Evolutionary conservation across 2,329 filamentous ascomycete species (phyloP), one percentile per base, ranked within the genome.

Genomic region (Colletotrichum noveboracense): DNA sequence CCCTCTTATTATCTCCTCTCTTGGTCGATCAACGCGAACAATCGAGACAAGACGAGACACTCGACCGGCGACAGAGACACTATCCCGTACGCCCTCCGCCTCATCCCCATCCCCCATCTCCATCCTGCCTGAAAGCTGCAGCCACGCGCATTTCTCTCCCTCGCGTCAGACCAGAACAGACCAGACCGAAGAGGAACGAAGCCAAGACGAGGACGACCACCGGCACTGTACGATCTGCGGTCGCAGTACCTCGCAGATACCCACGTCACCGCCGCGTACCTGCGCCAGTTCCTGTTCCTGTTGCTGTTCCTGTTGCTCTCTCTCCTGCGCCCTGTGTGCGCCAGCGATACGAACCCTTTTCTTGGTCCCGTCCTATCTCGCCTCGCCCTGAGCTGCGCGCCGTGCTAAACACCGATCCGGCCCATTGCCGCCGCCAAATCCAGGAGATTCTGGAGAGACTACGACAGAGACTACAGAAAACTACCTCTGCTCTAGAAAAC

Each of bases 31-130:
- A 73, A 58, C 64, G 70, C 73, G 70, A 73, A 60, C 60, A 64
- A 26, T 66, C 73, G 73, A 73, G 73, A 73, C 73, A 60, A 64
- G 70, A 68, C 69, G 69, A 75, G 69, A 75, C 72, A 75, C 56
- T 26, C 36, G 26, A 36, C 52, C 52, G n/a, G 48, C 34, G 21
- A 43, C 24, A 66, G 52, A 75, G 61, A 60, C 36, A 48, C 32
- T 58, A 69, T 65, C 58, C 68, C 72, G 36, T 61, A 70, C 67
- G 21, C 68, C 38, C 72, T 71, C 52, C 72, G 52, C 61, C 56
- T 66, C 72, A 43, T 28, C 38, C 61, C 66, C 38, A 58, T 34
- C 30, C n/a, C 28, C 30, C 14, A 62, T 30, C 30, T n/a, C 30
- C n/a, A 21, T 62, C 26, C 64, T 52, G 28, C 48, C 65, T 56